A percentile compares a stretch with the other conserved stretches of the same genome.
These are phyloP conservation scores for Starmerella vaccinii DNA, from an alignment of 805 yeast genomes.

Conservation along the genomic window DNA sequence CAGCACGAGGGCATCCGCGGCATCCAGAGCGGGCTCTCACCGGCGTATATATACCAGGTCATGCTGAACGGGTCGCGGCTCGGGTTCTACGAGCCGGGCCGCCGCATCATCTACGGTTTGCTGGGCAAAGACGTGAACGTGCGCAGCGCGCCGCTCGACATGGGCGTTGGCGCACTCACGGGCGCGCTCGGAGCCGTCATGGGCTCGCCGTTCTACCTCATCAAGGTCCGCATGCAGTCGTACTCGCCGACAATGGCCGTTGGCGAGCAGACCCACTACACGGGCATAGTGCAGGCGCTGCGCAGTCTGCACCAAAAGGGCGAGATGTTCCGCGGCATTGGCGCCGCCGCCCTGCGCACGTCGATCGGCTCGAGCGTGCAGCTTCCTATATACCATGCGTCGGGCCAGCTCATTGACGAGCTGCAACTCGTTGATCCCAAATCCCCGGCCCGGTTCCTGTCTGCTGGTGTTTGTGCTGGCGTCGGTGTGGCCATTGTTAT, in stretches of 20 bases:
- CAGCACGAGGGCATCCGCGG: conserved; percentile 80
- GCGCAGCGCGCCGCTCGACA: conserved; percentile 54
- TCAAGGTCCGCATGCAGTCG: conserved; percentile 95
- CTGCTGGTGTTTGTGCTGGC: conserved; percentile 49
- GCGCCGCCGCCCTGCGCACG: conserved; percentile 87
- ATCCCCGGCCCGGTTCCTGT: conserved; percentile 16
- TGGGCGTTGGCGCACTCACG: conserved; percentile 67
- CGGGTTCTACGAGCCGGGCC: conserved; percentile 85
- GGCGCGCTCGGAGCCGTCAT: conserved; percentile 83
- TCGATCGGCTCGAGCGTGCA: conserved; percentile 95
- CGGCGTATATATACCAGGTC: conserved; percentile 85
- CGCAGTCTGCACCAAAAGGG: conserved; percentile 49
- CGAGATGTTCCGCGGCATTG: conserved; percentile 84
- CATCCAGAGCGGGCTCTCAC: conserved; percentile 74
- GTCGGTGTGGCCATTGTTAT: conserved; percentile 86
- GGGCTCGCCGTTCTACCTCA: conserved; percentile 85
- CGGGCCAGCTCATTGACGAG: conserved; percentile 52
- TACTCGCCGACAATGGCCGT: conserved; percentile 57
- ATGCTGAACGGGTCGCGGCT: conserved; percentile 89
- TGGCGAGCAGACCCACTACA: conserved; percentile 90
- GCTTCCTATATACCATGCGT: conserved; percentile 75
- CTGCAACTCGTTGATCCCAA: conserved; percentile 44
- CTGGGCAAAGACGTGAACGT: conserved; percentile 43
- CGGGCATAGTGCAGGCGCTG: conserved; percentile 58
- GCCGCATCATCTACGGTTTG: conserved; percentile 47